phyloP scores from a whole-genome alignment of 805 yeast genomes.

The Wickerhamiella siamensis region DNA sequence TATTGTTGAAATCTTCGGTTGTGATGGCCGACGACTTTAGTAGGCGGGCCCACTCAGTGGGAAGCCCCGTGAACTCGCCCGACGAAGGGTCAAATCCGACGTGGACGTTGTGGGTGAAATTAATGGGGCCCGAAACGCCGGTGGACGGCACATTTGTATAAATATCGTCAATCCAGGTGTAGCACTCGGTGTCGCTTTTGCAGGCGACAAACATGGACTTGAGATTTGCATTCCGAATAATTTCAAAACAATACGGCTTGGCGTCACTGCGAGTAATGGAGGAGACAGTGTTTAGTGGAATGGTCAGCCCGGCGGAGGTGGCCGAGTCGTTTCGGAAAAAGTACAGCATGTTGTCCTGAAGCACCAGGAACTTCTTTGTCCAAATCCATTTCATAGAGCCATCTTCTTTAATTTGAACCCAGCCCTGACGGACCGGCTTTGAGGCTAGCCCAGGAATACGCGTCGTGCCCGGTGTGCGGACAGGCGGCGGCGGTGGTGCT shows the following conservation, averaged over 20 bases:
- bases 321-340: slow-evolving; percentile 54
- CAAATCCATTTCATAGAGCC: slow-evolving; percentile 73
- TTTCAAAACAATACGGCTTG: slow-evolving; percentile 71
- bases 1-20: slow-evolving; percentile 71
- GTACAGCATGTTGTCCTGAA: slow-evolving; percentile 59
- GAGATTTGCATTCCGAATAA: slow-evolving; percentile 32
- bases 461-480: neutral
- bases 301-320: slow-evolving; percentile 19
- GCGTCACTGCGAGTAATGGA: slow-evolving; percentile 54
- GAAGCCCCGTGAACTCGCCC: slow-evolving; percentile 84
- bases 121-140: slow-evolving; percentile 78
- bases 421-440: slow-evolving; percentile 41
- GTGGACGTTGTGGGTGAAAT: slow-evolving; percentile 89
- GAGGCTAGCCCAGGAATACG: neutral
- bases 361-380: slow-evolving; percentile 75
- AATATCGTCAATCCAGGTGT: slow-evolving; percentile 84
- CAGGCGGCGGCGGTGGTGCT: neutral
- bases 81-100: slow-evolving; percentile 77
- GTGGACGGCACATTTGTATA: slow-evolving; percentile 29
- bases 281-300: slow-evolving; percentile 44
- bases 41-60: slow-evolving; percentile 81
- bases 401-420: slow-evolving; percentile 88
- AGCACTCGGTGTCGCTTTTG: slow-evolving; percentile 63
- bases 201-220: slow-evolving; percentile 62
- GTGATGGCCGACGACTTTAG: slow-evolving; percentile 79